Conservation (phyloP, 176 grass and related monocot species). For the Aegilops speltoides region DNA sequence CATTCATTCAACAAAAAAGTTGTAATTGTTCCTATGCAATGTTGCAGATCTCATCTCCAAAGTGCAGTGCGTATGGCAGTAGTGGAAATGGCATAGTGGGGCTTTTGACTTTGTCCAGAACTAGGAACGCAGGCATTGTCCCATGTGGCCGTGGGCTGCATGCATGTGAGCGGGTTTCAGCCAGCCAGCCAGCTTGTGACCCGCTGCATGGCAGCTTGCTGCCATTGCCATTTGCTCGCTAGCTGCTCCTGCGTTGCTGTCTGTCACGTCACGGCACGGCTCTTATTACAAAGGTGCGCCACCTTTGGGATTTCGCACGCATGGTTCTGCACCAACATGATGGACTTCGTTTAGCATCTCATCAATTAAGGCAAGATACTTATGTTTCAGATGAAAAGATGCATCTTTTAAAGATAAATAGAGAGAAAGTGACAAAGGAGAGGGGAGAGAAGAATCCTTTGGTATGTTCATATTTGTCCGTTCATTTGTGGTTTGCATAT, state of each 20-base stretch:
- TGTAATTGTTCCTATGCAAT: background rate
- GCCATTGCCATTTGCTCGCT: background rate
- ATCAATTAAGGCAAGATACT: background rate
- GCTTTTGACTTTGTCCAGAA: slow-evolving; percentile 40
- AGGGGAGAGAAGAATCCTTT: background rate
- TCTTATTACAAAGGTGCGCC: slow-evolving; percentile 22
- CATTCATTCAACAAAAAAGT: background rate
- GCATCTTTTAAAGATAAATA: background rate
- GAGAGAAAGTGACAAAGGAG: background rate
- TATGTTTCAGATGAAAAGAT: background rate
- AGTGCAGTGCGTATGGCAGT: too few relatives aligned
- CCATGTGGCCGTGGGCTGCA: background rate
- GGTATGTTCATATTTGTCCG: slow-evolving; percentile 52
- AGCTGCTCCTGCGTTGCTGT: background rate
- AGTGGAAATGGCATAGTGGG: too few relatives aligned
- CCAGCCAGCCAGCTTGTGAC: too few relatives aligned
- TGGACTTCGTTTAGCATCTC: background rate
- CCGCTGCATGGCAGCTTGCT: background rate
- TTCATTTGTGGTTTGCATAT: background rate
- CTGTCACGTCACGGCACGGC: background rate
- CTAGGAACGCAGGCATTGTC: slow-evolving; percentile 25
- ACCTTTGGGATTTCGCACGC: background rate
- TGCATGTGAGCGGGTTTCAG: too few relatives aligned
- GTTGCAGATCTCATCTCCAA: background rate
- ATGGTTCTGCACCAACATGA: too few relatives aligned